Evolutionary conservation across 768 basidiomycete genomes (phyloP).

Genomic region (Pleurotus ostreatus): DNA sequence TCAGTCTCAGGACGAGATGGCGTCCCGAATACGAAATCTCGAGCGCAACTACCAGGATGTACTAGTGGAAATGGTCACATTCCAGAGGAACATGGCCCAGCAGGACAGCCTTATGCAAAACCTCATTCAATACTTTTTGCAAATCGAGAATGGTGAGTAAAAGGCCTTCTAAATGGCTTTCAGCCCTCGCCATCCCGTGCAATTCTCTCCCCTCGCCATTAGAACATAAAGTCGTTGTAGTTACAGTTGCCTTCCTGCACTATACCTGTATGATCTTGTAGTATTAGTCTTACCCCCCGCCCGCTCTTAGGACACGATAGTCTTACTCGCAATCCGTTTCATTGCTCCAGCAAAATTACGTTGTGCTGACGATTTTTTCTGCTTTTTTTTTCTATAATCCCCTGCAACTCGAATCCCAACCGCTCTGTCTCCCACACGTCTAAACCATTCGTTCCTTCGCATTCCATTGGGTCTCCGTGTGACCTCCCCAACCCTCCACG

Average conservation of each 20-base stretch:
- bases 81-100: slow-evolving; percentile 73
- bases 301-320: too few relatives aligned
- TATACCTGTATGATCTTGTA: neutral
- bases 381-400: neutral
- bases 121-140: slow-evolving; percentile 77
- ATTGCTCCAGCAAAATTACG: too few relatives aligned
- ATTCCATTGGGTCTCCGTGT: slow-evolving; percentile 1
- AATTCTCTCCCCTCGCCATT: too few relatives aligned
- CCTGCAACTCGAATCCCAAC: neutral
- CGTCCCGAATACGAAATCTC: slow-evolving; percentile 50
- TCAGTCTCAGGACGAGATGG: slow-evolving; percentile 47
- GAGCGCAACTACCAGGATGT: slow-evolving; percentile 66
- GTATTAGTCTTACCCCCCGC: too few relatives aligned
- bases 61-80: slow-evolving; percentile 66
- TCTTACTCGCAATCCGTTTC: too few relatives aligned
- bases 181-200: too few relatives aligned
- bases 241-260: neutral
- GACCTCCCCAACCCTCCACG: neutral
- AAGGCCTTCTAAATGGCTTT: slow-evolving; percentile 2
- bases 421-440: too few relatives aligned
- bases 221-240: neutral
- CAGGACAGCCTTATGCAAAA: slow-evolving; percentile 83
- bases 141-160: slow-evolving; percentile 52
- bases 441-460: neutral
- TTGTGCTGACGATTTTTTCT: neutral